phyloP scores from a whole-genome alignment of 1,284 basidiomycete genomes.

The Meira miltonrushii region DNA sequence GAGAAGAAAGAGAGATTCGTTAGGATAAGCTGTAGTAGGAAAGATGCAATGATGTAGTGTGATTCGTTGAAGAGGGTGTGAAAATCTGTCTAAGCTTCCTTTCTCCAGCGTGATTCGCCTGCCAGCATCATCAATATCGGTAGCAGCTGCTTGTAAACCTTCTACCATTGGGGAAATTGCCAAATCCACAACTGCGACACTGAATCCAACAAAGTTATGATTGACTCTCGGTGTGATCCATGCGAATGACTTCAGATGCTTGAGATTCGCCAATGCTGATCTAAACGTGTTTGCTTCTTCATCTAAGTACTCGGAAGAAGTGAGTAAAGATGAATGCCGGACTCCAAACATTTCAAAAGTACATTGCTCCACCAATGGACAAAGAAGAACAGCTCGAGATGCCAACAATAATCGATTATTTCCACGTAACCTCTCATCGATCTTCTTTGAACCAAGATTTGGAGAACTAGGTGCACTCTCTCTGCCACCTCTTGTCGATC shows the following conservation, averaged over 20 bases:
- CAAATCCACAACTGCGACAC: slow-evolving; percentile 9
- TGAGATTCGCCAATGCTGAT: background rate
- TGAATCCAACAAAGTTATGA: slow-evolving; percentile 6
- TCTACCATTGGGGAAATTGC: background rate
- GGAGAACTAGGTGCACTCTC: background rate
- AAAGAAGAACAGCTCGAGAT: slow-evolving; percentile 2
- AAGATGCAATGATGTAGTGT: slow-evolving; percentile 39
- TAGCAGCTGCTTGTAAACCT: slow-evolving; percentile 4
- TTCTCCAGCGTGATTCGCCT: background rate
- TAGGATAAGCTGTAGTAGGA: background rate
- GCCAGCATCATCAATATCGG: background rate
- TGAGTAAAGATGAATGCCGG: background rate
- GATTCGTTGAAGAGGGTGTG: slow-evolving; percentile 34
- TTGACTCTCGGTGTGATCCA: slow-evolving; percentile 4
- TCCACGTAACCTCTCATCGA: background rate
- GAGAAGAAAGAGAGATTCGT: background rate
- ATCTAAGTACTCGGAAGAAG: background rate
- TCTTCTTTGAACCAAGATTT: background rate
- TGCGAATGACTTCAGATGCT: background rate
- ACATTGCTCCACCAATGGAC: background rate
- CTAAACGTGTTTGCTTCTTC: slow-evolving; percentile 5
- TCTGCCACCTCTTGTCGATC: background rate
- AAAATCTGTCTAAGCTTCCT: slow-evolving; percentile 13
- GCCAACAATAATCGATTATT: slow-evolving; percentile 3
- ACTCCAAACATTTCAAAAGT: slow-evolving; percentile 3